Percentiles rank a stretch among this genome's conserved stretches.
Conservation (phyloP, 345 rosid species). For the Linum trigynum region DNA sequence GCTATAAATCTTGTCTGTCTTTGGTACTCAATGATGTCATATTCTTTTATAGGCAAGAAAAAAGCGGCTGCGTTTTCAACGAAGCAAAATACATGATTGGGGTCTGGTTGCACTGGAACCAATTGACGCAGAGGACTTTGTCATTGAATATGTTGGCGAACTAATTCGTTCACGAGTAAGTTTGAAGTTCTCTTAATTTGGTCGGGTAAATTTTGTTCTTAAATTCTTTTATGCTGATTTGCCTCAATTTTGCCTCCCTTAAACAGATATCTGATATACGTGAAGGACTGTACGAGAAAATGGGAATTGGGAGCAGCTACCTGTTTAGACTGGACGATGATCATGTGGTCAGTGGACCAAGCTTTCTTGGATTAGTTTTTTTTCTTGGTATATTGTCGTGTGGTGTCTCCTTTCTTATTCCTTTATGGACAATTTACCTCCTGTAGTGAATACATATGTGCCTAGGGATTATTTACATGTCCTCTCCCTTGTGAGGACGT, state of each 20-base stretch:
- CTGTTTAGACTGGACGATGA: conserved; percentile 98
- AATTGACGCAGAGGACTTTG: conserved; percentile 95
- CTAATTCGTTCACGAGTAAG: conserved; percentile 83
- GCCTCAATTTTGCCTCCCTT: conserved; percentile 16
- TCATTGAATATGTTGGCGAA: conserved; percentile 97
- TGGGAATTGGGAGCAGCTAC: conserved; percentile 99
- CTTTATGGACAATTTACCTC: neutral
- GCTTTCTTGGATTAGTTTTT: neutral
- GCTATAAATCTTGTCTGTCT: conserved; percentile 9
- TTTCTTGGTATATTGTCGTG: neutral
- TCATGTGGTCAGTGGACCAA: conserved; percentile 64
- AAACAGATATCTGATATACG: conserved; percentile 96
- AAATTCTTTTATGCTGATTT: conserved; percentile 4
- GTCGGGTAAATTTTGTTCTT: conserved; percentile 7
- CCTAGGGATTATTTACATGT: neutral
- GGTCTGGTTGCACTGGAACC: conserved; percentile 94
- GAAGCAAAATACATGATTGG: conserved; percentile 98
- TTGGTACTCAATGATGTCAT: conserved; percentile 6
- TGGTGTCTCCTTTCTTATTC: neutral
- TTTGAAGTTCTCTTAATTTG: conserved; percentile 11
- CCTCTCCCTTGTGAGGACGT: no score
- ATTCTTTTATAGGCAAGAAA: conserved; percentile 68
- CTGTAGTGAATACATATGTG: neutral
- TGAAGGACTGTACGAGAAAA: conserved; percentile 84
- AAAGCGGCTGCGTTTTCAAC: conserved; percentile 79